These are phyloP conservation scores for Diplodia scrobiculata DNA, from an alignment of 2,329 filamentous ascomycete species.

Conservation along the genomic window DNA sequence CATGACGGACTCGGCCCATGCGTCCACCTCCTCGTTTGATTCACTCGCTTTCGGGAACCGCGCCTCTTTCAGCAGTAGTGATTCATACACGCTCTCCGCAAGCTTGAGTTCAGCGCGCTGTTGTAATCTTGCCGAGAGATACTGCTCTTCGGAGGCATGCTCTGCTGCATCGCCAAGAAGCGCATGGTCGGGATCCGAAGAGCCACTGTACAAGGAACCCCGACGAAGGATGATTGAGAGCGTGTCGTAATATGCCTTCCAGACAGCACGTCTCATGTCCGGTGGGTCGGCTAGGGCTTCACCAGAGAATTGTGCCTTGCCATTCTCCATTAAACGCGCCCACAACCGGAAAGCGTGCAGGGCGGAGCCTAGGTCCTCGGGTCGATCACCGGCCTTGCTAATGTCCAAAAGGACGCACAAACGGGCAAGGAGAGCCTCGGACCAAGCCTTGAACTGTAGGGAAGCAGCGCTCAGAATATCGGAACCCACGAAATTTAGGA, in stretches of 20 bases:
- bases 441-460: slow-evolving; percentile 71
- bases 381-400: slow-evolving; percentile 48
- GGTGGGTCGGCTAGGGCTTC: slow-evolving; percentile 31
- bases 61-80: slow-evolving; percentile 73
- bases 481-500: slow-evolving; percentile 65
- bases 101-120: slow-evolving; percentile 76
- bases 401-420: slow-evolving; percentile 70
- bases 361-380: slow-evolving; percentile 41
- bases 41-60: slow-evolving; percentile 83
- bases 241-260: slow-evolving; percentile 81
- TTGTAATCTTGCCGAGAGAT: slow-evolving; percentile 41
- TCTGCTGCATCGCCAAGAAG: slow-evolving; percentile 31
- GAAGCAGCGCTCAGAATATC: slow-evolving; percentile 53
- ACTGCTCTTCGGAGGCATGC: slow-evolving; percentile 36
- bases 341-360: slow-evolving; percentile 61
- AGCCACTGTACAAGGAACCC: slow-evolving; percentile 61
- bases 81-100: slow-evolving; percentile 78
- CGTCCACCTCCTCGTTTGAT: slow-evolving; percentile 75
- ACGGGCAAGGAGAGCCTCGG: slow-evolving; percentile 74
- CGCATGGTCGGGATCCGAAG: slow-evolving; percentile 34
- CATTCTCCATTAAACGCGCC: slow-evolving; percentile 64
- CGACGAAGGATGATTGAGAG: slow-evolving; percentile 74
- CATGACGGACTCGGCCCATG: slow-evolving; percentile 77
- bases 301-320: slow-evolving; percentile 33
- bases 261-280: slow-evolving; percentile 63